Conservation (phyloP, 306 rosid genomes). For the Ochetophila trinervis region DNA sequence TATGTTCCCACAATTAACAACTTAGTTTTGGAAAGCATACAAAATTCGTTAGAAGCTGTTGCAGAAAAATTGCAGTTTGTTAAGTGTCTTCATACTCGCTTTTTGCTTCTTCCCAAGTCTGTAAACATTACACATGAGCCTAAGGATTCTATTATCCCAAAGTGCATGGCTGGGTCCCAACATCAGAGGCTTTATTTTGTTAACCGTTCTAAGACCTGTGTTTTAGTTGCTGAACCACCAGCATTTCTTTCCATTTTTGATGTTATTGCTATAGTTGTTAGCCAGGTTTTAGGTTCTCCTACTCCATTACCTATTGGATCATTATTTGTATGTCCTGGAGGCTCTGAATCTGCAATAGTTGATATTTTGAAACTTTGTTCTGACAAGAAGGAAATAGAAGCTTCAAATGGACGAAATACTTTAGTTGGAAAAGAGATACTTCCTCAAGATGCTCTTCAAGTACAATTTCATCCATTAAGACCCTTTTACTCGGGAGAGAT, state of each 20-base stretch:
- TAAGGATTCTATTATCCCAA: conserved; percentile 62
- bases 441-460: conserved; percentile 87
- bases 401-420: conserved; percentile 49
- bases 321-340: conserved; percentile 78
- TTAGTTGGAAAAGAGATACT: conserved; percentile 73
- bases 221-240: conserved; percentile 90
- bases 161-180: conserved; percentile 58
- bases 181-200: conserved; percentile 73
- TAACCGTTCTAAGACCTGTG: conserved; percentile 54
- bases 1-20: conserved; percentile 54
- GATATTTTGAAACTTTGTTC: conserved; percentile 73
- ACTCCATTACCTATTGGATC: conserved; percentile 79
- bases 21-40: conserved; percentile 42
- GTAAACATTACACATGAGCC: conserved; percentile 61
- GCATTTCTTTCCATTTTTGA: conserved; percentile 64
- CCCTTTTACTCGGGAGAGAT: conserved; percentile 94
- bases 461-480: conserved; percentile 91
- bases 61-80: conserved; percentile 88
- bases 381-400: conserved; percentile 73
- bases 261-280: conserved; percentile 73
- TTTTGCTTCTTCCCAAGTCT: conserved; percentile 75
- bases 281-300: conserved; percentile 89
- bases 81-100: conserved; percentile 64
- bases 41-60: conserved; percentile 49
- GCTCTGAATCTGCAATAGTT: conserved; percentile 70